A percentile compares a stretch with the other conserved stretches of the same genome.
Conservation (phyloP, 305 asterid species). For the Ilex paraguariensis region DNA sequence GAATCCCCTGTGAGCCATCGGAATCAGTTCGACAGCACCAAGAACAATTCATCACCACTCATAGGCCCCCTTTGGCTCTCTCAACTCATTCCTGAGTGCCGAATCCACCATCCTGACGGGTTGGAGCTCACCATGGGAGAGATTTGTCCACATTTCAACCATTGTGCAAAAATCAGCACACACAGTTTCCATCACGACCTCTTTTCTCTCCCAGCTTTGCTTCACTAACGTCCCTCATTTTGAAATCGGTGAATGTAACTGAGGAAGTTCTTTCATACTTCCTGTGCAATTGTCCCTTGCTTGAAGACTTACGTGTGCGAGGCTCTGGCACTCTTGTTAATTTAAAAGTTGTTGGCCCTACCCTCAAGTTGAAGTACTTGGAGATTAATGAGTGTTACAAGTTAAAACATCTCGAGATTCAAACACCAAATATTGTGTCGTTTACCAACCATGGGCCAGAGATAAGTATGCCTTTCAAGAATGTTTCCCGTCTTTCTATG, state of each 20-base stretch:
- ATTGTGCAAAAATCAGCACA: too few species aligned
- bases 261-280: background rate
- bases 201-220: background rate
- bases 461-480: background rate
- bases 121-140: too few species aligned
- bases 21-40: too few species aligned
- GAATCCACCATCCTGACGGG: too few species aligned
- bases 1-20: too few species aligned
- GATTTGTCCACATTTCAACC: too few species aligned
- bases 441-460: background rate
- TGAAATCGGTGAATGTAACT: background rate
- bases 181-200: background rate
- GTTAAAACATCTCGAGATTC: background rate
- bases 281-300: conserved; percentile 4
- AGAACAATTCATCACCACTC: too few species aligned
- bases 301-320: background rate
- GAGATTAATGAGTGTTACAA: background rate
- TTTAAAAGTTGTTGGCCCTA: background rate
- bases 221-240: background rate
- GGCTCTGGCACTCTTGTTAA: background rate
- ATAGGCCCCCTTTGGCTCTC: too few species aligned
- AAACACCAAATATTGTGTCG: conserved; percentile 1
- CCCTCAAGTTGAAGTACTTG: background rate
- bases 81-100: too few species aligned
- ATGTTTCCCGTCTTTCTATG: conserved; percentile 8